phyloP scores from a whole-genome alignment of 2,329 filamentous ascomycete species.

The Phyllachora maydis region DNA sequence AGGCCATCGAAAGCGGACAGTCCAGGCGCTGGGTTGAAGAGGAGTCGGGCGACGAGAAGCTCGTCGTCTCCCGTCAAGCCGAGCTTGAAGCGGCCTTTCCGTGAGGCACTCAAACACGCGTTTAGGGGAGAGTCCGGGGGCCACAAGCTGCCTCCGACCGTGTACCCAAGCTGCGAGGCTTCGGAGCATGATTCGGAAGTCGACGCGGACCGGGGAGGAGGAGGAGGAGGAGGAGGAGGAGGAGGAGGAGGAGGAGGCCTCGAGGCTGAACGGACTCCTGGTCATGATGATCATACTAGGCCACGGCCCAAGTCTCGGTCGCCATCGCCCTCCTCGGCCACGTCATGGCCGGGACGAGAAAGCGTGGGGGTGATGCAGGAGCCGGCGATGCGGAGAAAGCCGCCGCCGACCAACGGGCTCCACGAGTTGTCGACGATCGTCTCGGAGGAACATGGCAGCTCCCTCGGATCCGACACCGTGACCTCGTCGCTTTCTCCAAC shows the following conservation, averaged over 20 bases:
- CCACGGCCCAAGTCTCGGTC: constrained; percentile 11
- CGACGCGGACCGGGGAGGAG: too few relatives aligned
- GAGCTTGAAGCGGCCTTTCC: constrained; percentile 25
- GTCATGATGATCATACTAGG: constrained; percentile 13
- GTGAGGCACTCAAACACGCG: constrained; percentile 37
- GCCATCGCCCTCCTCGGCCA: constrained; percentile 8
- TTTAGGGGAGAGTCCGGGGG: constrained; percentile 39
- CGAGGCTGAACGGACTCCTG: constrained; percentile 7
- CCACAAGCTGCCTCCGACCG: constrained; percentile 20
- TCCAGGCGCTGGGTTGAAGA: constrained; percentile 21
- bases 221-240: constrained; percentile 8
- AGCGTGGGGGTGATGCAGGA: too few relatives aligned
- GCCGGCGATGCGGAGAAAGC: too few relatives aligned
- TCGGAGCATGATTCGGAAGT: too few relatives aligned
- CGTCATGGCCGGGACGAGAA: constrained; percentile 5
- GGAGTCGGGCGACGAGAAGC: constrained; percentile 32
- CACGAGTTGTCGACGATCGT: constrained; percentile 37
- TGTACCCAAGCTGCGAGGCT: constrained; percentile 24
- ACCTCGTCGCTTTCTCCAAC: constrained; percentile 27
- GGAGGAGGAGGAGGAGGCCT: constrained; percentile 7
- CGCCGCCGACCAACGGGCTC: constrained; percentile 29
- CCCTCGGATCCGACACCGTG: constrained; percentile 26
- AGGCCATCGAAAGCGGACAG: too few relatives aligned
- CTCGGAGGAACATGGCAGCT: constrained; percentile 26
- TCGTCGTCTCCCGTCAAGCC: constrained; percentile 26